Evolutionary conservation across 768 basidiomycete species (phyloP).

Genomic region (Imleria badia): DNA sequence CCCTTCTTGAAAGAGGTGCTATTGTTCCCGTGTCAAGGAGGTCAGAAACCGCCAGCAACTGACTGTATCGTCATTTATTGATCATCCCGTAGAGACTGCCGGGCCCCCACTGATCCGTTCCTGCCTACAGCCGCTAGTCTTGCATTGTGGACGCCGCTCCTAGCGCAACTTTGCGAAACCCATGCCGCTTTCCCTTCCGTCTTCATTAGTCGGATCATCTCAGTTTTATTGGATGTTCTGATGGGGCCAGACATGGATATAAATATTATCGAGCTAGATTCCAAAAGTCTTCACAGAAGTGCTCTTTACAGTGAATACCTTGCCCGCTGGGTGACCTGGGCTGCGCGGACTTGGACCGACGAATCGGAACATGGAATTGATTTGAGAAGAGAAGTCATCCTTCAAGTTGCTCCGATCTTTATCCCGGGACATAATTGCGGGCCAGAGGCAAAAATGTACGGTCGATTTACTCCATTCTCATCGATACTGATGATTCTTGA

Average conservation of each 20-base stretch:
- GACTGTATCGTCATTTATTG: neutral
- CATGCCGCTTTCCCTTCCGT: slow-evolving; percentile 55
- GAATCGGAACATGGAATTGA: slow-evolving; percentile 36
- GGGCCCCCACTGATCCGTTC: slow-evolving; percentile 40
- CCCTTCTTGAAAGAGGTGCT: slow-evolving; percentile 65
- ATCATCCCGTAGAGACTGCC: slow-evolving; percentile 51
- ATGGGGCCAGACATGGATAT: slow-evolving; percentile 9
- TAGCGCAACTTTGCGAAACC: slow-evolving; percentile 53
- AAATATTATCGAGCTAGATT: slow-evolving; percentile 19
- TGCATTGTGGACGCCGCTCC: slow-evolving; percentile 65
- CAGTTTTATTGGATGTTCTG: slow-evolving; percentile 30
- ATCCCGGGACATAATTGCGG: slow-evolving; percentile 36
- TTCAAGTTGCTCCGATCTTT: slow-evolving; percentile 47
- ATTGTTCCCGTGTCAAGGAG: slow-evolving; percentile 84
- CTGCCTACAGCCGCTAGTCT: slow-evolving; percentile 52
- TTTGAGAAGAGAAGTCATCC: slow-evolving; percentile 45
- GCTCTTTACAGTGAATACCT: slow-evolving; percentile 56
- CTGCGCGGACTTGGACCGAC: slow-evolving; percentile 40
- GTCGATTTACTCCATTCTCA: neutral
- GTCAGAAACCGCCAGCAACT: slow-evolving; percentile 41
- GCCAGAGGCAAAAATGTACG: slow-evolving; percentile 37
- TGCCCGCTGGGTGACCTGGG: slow-evolving; percentile 72
- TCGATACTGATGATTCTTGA: slow-evolving; percentile 6
- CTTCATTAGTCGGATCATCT: slow-evolving; percentile 48
- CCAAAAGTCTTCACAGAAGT: slow-evolving; percentile 30